Base-by-base conservation (phyloP, 73 alveolate species). In the Paramecium caudatum region DNA sequence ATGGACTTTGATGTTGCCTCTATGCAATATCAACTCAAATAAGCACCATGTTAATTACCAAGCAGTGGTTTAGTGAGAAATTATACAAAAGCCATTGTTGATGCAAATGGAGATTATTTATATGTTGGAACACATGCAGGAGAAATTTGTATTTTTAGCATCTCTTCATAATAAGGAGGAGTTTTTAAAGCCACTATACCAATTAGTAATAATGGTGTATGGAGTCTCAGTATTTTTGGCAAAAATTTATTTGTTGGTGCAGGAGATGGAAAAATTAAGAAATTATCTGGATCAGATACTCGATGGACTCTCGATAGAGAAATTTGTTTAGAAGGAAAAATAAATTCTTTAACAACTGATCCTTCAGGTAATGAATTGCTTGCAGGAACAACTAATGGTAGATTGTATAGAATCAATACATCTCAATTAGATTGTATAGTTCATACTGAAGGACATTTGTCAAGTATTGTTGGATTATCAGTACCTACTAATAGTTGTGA, bases 181-280 rank as follows among this genome's bases (percentile, higher is more conserved):
- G 91, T 94, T 43, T 96, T 94, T 65, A 96, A 93, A 96, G 98
- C 97, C 17, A 91, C 98, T 4, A 92, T 96, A 91, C 97, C 97
- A 48, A 91, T 96, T 4, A 86, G 96, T 33, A 95, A 95, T 68
- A 96, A 95, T 91, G 98, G 99, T 15, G 94, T 96, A 1, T 90
- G 95, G 82, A 92, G 95, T 47, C 94, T 96, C 37, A 92, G 91
- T 19, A 47, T 95, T 49, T 82, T 90, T 47, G 95, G 90, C 46
- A 97, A 94, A n/a, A 91, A 85, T 39, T 63, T 96, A 30, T 94
- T 94, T 47, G 95, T 95, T 13, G 97, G 97, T 12, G 96, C 98
- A 8, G 99, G 99, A n/a, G 99, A 96, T 83, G 99, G 99, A 3
- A 96, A 94, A 94, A 94, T 96, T 7, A 96, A 95, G 91, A 96